These are phyloP conservation scores for Acanthamoeba healyi DNA, from an alignment of 208 protist species.

Conservation along the genomic window DNA sequence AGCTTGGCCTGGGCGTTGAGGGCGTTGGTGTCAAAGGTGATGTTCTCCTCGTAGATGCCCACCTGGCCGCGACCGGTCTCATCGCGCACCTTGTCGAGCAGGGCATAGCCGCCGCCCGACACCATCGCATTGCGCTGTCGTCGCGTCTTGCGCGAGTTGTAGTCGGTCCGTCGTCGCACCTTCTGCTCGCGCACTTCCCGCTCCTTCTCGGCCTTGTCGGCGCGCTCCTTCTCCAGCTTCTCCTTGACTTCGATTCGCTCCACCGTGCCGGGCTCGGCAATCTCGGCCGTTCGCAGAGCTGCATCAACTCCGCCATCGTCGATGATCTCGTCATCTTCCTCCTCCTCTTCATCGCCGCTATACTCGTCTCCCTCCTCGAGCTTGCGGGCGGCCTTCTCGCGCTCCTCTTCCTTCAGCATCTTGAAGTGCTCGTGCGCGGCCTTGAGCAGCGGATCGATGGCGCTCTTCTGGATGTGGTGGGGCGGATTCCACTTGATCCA, in stretches of 20 bases:
- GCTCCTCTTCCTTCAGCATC: not conserved
- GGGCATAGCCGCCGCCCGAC: slow-evolving; percentile 28
- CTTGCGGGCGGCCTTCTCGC: slow-evolving; percentile 3
- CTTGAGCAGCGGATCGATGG: slow-evolving; percentile 64
- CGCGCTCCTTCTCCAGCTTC: not conserved
- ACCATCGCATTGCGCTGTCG: slow-evolving; percentile 55
- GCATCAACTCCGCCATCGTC: not conserved
- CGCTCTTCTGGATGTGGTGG: slow-evolving; percentile 48
- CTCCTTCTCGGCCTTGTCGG: slow-evolving; percentile 29
- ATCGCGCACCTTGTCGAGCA: slow-evolving; percentile 56
- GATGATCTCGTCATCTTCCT: not conserved
- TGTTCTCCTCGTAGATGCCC: slow-evolving; percentile 51
- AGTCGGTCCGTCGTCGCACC: slow-evolving; percentile 2
- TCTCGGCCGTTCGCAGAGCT: not conserved
- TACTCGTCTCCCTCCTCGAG: not conserved
- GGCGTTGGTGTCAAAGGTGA: not conserved
- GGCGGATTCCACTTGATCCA: slow-evolving; percentile 59
- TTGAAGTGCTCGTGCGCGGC: slow-evolving; percentile 50
- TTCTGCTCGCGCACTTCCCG: not conserved
- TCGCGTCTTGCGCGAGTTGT: slow-evolving; percentile 49
- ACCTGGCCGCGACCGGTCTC: slow-evolving; percentile 20
- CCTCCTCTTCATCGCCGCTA: not conserved
- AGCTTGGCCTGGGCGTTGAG: slow-evolving; percentile 61
- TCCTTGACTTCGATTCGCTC: slow-evolving; percentile 29
- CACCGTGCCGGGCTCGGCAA: not conserved